phyloP scores from a whole-genome alignment of 2,329 filamentous ascomycete species.

The Fusarium musae region DNA sequence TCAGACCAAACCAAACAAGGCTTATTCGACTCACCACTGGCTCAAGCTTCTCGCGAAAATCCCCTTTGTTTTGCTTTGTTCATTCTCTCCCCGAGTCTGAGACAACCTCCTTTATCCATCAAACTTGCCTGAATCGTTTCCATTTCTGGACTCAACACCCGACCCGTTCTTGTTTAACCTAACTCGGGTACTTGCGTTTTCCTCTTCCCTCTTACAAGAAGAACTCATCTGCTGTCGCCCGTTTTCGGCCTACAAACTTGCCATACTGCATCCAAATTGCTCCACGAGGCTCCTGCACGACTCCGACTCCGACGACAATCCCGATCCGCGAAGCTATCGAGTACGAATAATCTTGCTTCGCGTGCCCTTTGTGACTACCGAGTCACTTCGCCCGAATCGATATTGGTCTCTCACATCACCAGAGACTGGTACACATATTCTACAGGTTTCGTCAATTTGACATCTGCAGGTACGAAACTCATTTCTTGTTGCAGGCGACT shows the following conservation, averaged over 20 bases:
- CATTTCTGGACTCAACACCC: slow-evolving; percentile 27
- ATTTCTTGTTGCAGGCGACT: background rate
- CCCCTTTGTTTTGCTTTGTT: slow-evolving; percentile 36
- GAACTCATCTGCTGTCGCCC: slow-evolving; percentile 42
- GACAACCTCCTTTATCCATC: slow-evolving; percentile 40
- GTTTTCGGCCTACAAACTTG: slow-evolving; percentile 39
- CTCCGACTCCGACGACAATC: slow-evolving; percentile 13
- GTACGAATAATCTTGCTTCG: slow-evolving; percentile 17
- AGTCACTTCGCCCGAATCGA: background rate
- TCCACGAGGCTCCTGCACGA: slow-evolving; percentile 26
- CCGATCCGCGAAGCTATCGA: slow-evolving; percentile 10
- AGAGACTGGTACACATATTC: slow-evolving; percentile 7
- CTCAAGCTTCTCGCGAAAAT: slow-evolving; percentile 28
- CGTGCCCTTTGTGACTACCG: slow-evolving; percentile 18
- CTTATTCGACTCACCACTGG: slow-evolving; percentile 21
- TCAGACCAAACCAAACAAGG: slow-evolving; percentile 18
- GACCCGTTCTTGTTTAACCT: slow-evolving; percentile 26
- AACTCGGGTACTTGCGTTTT: slow-evolving; percentile 25
- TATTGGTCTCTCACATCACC: slow-evolving; percentile 7
- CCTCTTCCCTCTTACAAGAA: slow-evolving; percentile 26
- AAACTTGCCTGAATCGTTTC: slow-evolving; percentile 36
- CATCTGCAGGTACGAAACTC: slow-evolving; percentile 34
- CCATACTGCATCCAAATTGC: slow-evolving; percentile 30
- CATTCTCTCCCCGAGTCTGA: slow-evolving; percentile 39
- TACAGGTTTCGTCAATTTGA: slow-evolving; percentile 2